Conservation (phyloP, 805 yeast species). For the Teunomyces stri region DNA sequence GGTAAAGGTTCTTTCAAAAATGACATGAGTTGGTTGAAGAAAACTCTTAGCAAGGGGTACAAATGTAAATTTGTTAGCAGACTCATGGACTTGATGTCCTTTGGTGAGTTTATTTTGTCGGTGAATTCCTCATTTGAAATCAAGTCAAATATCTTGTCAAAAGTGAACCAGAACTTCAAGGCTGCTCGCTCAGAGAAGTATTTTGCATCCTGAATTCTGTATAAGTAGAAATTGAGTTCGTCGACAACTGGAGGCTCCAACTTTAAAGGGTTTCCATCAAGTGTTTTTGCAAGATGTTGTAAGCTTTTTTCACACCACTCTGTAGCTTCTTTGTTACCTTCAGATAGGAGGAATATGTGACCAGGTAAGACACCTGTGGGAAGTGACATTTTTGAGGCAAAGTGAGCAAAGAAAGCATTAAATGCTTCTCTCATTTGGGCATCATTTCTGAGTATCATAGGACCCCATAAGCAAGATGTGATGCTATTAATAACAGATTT, state of each 20-base stretch:
- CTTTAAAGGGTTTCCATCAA: neutral
- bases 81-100: slow-evolving; percentile 30
- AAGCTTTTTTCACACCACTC: slow-evolving; percentile 44
- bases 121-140: slow-evolving; percentile 35
- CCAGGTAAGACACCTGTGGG: slow-evolving; percentile 41
- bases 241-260: slow-evolving; percentile 40
- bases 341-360: slow-evolving; percentile 50
- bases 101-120: slow-evolving; percentile 23
- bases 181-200: slow-evolving; percentile 44
- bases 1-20: slow-evolving; percentile 51
- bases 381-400: neutral
- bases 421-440: slow-evolving; percentile 3
- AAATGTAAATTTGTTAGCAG: slow-evolving; percentile 27
- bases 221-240: slow-evolving; percentile 53
- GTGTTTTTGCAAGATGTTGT: slow-evolving; percentile 1
- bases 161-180: slow-evolving; percentile 47
- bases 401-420: neutral
- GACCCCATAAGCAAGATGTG: slow-evolving; percentile 7
- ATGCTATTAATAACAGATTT: neutral
- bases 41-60: slow-evolving; percentile 37
- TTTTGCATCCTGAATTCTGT: slow-evolving; percentile 51
- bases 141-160: slow-evolving; percentile 33
- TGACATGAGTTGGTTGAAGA: slow-evolving; percentile 54
- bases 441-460: slow-evolving; percentile 6
- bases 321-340: slow-evolving; percentile 47